These are phyloP conservation scores for Boletus rubroflammeus DNA, from an alignment of 768 basidiomycete species.

Conservation along the genomic window DNA sequence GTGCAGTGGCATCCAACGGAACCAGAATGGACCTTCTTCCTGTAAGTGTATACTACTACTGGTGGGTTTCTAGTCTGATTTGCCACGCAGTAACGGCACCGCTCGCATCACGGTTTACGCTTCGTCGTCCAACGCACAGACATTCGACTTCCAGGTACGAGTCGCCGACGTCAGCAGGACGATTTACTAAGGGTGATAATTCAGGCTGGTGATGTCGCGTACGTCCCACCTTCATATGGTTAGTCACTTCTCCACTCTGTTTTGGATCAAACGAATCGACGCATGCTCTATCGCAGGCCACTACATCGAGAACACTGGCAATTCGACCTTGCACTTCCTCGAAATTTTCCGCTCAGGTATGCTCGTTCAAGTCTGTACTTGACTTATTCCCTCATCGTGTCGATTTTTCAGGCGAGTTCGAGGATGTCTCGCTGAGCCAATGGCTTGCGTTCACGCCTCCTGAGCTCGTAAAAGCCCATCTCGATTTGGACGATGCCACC, in stretches of 20 bases:
- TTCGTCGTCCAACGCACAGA: constrained; percentile 37
- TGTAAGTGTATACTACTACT: constrained; percentile 24
- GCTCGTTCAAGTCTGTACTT: neutral
- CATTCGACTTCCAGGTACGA: constrained; percentile 43
- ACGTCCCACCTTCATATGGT: constrained; percentile 25
- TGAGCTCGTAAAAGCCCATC: constrained; percentile 56
- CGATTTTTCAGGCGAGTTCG: constrained; percentile 37
- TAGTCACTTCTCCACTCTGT: neutral
- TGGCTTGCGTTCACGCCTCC: constrained; percentile 64
- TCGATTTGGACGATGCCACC: constrained; percentile 48
- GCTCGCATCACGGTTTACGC: constrained; percentile 45
- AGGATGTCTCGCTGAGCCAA: constrained; percentile 56
- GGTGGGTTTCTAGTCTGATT: neutral
- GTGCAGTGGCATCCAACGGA: constrained; percentile 50
- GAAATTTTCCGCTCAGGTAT: constrained; percentile 59
- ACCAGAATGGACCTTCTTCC: constrained; percentile 45
- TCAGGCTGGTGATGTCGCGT: constrained; percentile 31
- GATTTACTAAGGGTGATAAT: constrained; percentile 5
- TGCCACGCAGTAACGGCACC: constrained; percentile 31
- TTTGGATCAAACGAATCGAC: neutral
- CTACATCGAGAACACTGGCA: constrained; percentile 65
- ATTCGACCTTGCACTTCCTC: constrained; percentile 52
- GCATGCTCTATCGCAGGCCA: constrained; percentile 41
- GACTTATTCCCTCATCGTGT: neutral
- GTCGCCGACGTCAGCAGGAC: neutral